phyloP scores from a whole-genome alignment of 2,329 filamentous ascomycete genomes.

The Huntiella abstrusa region DNA sequence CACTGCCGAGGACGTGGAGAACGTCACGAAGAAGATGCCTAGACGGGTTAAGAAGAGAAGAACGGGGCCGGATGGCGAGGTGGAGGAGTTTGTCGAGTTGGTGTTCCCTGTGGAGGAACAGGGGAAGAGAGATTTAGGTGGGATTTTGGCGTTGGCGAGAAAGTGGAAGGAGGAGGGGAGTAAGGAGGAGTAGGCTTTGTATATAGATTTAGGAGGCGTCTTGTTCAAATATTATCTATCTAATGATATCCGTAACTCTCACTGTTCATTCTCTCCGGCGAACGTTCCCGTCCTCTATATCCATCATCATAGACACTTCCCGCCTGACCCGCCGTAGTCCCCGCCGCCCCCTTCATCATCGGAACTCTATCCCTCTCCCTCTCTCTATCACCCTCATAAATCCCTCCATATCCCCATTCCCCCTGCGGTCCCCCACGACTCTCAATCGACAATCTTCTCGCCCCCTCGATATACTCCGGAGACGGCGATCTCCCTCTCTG shows the following conservation, averaged over 20 bases:
- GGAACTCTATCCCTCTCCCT: background rate
- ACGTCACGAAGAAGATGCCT: constrained; percentile 85
- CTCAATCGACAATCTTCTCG: background rate
- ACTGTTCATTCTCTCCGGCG: constrained; percentile 22
- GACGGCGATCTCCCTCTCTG: background rate
- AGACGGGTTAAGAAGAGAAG: constrained; percentile 81
- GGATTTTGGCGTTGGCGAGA: constrained; percentile 68
- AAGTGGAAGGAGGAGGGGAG: constrained; percentile 59
- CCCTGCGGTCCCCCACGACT: background rate
- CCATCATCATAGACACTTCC: constrained; percentile 17
- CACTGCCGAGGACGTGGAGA: constrained; percentile 51
- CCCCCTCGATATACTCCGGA: background rate
- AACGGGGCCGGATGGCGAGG: constrained; percentile 77
- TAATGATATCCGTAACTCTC: background rate
- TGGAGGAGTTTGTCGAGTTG: constrained; percentile 94
- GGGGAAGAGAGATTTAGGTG: constrained; percentile 64
- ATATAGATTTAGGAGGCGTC: background rate
- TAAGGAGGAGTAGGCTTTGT: constrained; percentile 16
- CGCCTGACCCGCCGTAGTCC: constrained; percentile 11
- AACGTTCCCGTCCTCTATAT: constrained; percentile 22
- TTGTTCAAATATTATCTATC: background rate
- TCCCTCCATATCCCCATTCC: too few species aligned
- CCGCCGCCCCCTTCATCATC: background rate
- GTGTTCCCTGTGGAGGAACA: constrained; percentile 92
- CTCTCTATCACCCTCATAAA: too few species aligned